Evolutionary conservation across 495 filamentous ascomycete species (phyloP).

Genomic region (Lophiotrema nucula): DNA sequence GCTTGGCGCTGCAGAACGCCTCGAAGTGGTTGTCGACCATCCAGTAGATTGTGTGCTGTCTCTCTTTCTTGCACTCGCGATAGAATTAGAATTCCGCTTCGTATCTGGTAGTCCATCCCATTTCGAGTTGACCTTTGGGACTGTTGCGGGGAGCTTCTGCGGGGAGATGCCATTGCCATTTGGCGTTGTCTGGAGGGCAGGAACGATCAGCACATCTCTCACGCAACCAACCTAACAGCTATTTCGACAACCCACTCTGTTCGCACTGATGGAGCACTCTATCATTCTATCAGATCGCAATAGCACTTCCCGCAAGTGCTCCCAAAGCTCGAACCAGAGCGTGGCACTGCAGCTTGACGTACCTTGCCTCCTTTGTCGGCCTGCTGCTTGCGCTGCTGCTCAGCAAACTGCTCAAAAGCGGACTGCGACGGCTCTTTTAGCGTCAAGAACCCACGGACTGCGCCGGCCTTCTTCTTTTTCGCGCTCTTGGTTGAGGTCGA

Average conservation of each 20-base stretch:
- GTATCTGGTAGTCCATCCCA: conserved; percentile 50
- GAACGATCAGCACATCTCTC: too few species aligned
- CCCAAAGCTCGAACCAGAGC: not conserved
- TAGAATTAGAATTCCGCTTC: conserved; percentile 37
- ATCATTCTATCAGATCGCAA: too few species aligned
- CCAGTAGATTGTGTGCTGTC: not conserved
- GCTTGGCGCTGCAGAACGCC: not conserved
- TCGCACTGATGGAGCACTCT: too few species aligned
- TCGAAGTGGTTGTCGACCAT: not conserved
- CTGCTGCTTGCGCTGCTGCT: conserved; percentile 39
- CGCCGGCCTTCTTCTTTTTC: conserved; percentile 35
- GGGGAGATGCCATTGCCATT: conserved; percentile 38
- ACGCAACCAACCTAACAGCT: too few species aligned
- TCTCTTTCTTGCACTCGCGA: not conserved
- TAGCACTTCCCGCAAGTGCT: too few species aligned
- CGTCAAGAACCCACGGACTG: conserved; percentile 38
- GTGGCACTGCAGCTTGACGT: too few species aligned
- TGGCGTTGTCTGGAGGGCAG: too few species aligned
- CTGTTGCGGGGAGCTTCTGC: conserved; percentile 44
- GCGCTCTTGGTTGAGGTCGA: conserved; percentile 7
- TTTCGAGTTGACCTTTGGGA: conserved; percentile 51
- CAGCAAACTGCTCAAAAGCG: conserved; percentile 40
- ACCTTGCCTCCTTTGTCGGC: conserved; percentile 31
- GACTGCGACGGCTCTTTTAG: conserved; percentile 42
- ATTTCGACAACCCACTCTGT: too few species aligned